These are phyloP conservation scores for Fusarium scirpi DNA, from an alignment of 2,329 filamentous ascomycete species.

Conservation along the genomic window DNA sequence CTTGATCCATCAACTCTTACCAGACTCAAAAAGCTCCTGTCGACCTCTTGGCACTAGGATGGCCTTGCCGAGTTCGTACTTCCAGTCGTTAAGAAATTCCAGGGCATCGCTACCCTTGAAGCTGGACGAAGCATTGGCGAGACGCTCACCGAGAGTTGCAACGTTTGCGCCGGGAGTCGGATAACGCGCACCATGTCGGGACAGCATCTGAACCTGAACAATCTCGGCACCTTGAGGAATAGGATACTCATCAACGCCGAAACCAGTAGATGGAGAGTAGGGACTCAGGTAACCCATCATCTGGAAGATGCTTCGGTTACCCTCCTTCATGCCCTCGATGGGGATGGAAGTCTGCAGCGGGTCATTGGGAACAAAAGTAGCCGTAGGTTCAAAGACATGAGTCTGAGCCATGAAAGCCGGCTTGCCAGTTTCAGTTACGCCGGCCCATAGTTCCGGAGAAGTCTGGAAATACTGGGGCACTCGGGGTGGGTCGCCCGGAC, in stretches of 20 bases:
- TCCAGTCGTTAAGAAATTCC: conserved; percentile 76
- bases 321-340: conserved; percentile 67
- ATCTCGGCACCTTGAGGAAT: conserved; percentile 75
- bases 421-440: conserved; percentile 76
- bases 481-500: conserved; percentile 52
- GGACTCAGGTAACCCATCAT: conserved; percentile 75
- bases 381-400: conserved; percentile 73
- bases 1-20: conserved; percentile 41
- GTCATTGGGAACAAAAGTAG: conserved; percentile 73
- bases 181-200: conserved; percentile 79
- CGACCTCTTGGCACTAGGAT: conserved; percentile 80
- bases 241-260: conserved; percentile 79
- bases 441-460: conserved; percentile 68
- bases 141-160: conserved; percentile 65
- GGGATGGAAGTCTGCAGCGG: conserved; percentile 79
- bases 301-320: conserved; percentile 75
- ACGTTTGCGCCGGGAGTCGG: conserved; percentile 72
- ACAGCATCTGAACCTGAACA: conserved; percentile 77
- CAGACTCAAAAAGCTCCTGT: conserved; percentile 77
- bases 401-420: conserved; percentile 79
- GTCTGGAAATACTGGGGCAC: conserved; percentile 75
- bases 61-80: conserved; percentile 75
- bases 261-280: conserved; percentile 78
- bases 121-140: conserved; percentile 65
- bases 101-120: conserved; percentile 69